Percentiles rank a stretch among this genome's conserved stretches.
These are phyloP conservation scores for Fraxinus americana DNA, from an alignment of 257 asterid species.

Conservation along the genomic window DNA sequence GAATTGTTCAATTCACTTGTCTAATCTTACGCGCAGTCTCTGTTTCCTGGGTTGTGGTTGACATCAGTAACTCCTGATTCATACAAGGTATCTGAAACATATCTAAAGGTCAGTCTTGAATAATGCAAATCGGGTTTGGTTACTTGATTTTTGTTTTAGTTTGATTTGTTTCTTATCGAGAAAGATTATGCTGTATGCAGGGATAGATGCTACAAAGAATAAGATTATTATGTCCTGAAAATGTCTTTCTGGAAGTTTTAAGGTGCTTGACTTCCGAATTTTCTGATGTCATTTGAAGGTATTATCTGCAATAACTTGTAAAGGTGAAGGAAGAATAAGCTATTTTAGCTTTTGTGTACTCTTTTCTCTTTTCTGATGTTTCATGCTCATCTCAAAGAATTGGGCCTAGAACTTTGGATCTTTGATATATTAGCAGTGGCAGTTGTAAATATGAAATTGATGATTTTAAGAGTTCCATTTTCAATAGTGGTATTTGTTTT, in stretches of 20 bases:
- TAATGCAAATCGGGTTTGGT: background rate
- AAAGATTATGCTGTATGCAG: slow-evolving; percentile 31
- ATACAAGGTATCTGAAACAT: slow-evolving; percentile 51
- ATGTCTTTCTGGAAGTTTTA: slow-evolving; percentile 27
- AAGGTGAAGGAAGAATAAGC: slow-evolving; percentile 20
- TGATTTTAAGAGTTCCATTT: slow-evolving; percentile 2
- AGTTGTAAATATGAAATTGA: slow-evolving; percentile 22
- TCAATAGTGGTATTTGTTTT: background rate
- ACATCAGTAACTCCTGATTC: slow-evolving; percentile 51
- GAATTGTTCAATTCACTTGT: background rate
- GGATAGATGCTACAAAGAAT: slow-evolving; percentile 33
- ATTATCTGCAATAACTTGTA: slow-evolving; percentile 30
- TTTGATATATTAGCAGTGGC: slow-evolving; percentile 13
- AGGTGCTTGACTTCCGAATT: slow-evolving; percentile 28
- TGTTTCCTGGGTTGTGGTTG: slow-evolving; percentile 65
- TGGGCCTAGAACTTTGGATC: background rate
- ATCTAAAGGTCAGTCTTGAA: slow-evolving; percentile 41
- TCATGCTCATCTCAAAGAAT: slow-evolving; percentile 6
- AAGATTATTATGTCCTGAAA: slow-evolving; percentile 24
- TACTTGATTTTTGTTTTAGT: background rate
- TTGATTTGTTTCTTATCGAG: slow-evolving; percentile 16
- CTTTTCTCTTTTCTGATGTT: slow-evolving; percentile 6
- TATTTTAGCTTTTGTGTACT: slow-evolving; percentile 1
- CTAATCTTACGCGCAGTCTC: slow-evolving; percentile 34
- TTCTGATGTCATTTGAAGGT: slow-evolving; percentile 30